A percentile compares a stretch with the other conserved stretches of the same genome.
These are phyloP conservation scores for Penicillium sp. DNA, from an alignment of 2,329 filamentous ascomycete genomes.

Conservation along the genomic window DNA sequence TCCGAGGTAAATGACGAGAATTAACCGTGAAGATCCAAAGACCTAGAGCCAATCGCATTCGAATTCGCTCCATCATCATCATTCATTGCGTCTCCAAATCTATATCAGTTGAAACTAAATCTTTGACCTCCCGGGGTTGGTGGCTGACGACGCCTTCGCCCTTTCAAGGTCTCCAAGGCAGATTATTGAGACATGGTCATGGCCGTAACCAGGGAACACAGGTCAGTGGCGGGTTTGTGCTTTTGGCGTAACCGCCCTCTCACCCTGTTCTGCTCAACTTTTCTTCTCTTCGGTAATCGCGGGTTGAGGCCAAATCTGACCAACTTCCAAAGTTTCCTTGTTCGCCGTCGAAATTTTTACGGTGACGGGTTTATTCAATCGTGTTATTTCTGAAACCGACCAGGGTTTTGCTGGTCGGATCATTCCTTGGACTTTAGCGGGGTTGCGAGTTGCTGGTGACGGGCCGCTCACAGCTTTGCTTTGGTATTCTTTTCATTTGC, in stretches of 20 bases:
- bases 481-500: neutral
- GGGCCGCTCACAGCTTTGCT: neutral
- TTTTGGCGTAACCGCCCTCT: conserved; percentile 8
- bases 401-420: neutral
- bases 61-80: neutral
- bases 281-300: conserved; percentile 5
- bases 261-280: conserved; percentile 2
- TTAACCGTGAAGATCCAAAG: neutral
- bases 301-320: conserved; percentile 1
- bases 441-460: neutral
- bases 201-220: conserved; percentile 8
- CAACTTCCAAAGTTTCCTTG: neutral
- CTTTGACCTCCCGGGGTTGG: conserved; percentile 1
- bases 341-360: neutral
- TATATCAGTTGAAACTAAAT: neutral
- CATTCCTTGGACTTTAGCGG: neutral
- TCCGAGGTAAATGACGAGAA: neutral
- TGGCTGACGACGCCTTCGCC: conserved; percentile 5
- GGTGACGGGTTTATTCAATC: neutral
- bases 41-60: neutral
- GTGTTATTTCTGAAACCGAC: neutral
- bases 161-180: neutral
- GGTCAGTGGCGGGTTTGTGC: conserved; percentile 5
- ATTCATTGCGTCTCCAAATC: neutral
- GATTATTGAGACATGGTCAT: neutral